Conservation (phyloP, 2,329 filamentous ascomycete species). For the Sordariomycetes sp. region DNA sequence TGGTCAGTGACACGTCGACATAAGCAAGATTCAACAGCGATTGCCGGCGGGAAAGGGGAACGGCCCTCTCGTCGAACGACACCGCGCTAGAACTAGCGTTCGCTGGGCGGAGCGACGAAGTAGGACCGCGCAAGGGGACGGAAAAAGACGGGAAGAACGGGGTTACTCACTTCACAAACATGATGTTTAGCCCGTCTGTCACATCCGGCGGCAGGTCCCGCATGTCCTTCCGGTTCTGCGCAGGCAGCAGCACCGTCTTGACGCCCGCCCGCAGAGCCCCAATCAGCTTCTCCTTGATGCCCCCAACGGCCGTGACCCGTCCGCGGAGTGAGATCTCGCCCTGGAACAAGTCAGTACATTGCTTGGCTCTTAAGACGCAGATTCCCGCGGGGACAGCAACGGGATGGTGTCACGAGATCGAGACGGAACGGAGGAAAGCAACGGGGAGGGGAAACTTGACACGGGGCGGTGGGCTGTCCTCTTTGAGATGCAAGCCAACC, state of each 20-base stretch:
- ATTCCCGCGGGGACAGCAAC: constrained; percentile 1
- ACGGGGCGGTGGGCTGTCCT: neutral
- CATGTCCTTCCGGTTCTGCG: constrained; percentile 82
- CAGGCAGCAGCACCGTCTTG: constrained; percentile 81
- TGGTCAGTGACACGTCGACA: constrained; percentile 8
- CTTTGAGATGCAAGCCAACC: neutral
- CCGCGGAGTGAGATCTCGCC: constrained; percentile 70
- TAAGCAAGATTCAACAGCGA: neutral
- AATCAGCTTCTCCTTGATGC: constrained; percentile 98
- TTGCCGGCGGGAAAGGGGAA: too few relatives aligned
- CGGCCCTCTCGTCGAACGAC: neutral
- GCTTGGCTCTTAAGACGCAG: neutral
- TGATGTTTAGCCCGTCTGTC: constrained; percentile 71
- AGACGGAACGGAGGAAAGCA: constrained; percentile 5
- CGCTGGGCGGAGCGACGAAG: neutral
- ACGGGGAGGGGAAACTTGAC: neutral
- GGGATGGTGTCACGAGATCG: constrained; percentile 7
- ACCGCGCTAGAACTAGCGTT: neutral
- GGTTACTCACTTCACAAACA: constrained; percentile 65
- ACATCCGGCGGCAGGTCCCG: constrained; percentile 87
- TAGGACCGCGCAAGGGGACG: neutral
- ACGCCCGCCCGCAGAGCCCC: constrained; percentile 86
- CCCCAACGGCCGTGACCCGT: constrained; percentile 84
- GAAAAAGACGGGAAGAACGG: constrained; percentile 17
- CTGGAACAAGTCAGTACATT: constrained; percentile 18